These are phyloP conservation scores for Pseudogymnoascus destructans DNA, from an alignment of 2,329 filamentous ascomycete species.

Conservation along the genomic window DNA sequence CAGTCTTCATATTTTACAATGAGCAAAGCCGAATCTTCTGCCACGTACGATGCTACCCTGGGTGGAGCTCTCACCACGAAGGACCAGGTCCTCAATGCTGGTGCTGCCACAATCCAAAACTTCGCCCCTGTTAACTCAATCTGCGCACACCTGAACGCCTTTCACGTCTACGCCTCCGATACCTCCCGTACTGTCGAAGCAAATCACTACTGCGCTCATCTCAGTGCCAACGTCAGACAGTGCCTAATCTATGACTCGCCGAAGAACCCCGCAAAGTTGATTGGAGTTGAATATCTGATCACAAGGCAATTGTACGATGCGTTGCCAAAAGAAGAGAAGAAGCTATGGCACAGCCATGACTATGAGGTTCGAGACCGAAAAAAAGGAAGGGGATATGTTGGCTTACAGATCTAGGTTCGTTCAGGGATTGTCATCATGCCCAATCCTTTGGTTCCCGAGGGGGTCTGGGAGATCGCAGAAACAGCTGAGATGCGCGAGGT, in stretches of 20 bases:
- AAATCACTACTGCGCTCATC: slow-evolving; percentile 74
- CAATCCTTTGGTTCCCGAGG: slow-evolving; percentile 41
- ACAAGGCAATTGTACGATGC: slow-evolving; percentile 53
- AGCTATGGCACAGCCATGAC: slow-evolving; percentile 59
- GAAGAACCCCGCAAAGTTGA: slow-evolving; percentile 53
- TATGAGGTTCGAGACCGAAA: slow-evolving; percentile 34
- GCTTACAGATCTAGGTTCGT: slow-evolving; percentile 43
- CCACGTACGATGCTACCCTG: background rate
- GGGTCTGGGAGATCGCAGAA: slow-evolving; percentile 63
- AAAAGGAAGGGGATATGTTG: slow-evolving; percentile 12
- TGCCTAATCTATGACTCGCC: slow-evolving; percentile 73
- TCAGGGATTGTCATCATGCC: slow-evolving; percentile 73
- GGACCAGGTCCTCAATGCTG: slow-evolving; percentile 47
- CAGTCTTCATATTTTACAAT: background rate
- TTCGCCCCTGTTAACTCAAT: slow-evolving; percentile 62
- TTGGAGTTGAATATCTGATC: slow-evolving; percentile 69
- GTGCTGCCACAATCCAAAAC: slow-evolving; percentile 46
- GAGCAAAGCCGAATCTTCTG: background rate
- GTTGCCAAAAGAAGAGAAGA: slow-evolving; percentile 53
- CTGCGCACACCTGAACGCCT: slow-evolving; percentile 77
- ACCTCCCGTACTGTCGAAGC: slow-evolving; percentile 57
- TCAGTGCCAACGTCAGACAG: slow-evolving; percentile 64
- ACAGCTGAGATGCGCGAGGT: slow-evolving; percentile 70
- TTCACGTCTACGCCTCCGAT: slow-evolving; percentile 66
- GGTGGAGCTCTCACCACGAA: slow-evolving; percentile 32